Evolutionary conservation across 345 rosid genomes (phyloP).

Genomic region (Lagerstroemia speciosa): DNA sequence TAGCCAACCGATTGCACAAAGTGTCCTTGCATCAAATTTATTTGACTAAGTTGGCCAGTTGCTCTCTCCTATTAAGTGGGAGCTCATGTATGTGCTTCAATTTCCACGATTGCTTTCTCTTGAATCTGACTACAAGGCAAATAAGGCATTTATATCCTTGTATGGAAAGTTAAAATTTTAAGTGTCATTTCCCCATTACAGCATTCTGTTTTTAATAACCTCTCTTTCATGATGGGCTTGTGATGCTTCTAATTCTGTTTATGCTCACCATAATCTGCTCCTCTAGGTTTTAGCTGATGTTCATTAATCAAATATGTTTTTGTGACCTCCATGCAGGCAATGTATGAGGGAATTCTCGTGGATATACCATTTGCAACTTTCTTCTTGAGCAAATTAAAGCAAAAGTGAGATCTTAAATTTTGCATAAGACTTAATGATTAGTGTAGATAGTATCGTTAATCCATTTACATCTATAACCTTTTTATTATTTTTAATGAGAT

Average conservation of each 20-base stretch:
- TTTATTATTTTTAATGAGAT: neutral
- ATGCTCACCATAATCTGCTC: neutral
- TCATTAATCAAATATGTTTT: neutral
- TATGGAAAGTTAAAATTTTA: neutral
- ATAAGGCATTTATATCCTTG: neutral
- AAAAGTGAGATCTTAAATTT: constrained; percentile 43
- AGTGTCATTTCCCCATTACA: neutral
- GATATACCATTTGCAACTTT: constrained; percentile 98
- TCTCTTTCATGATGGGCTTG: neutral
- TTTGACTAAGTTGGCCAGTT: neutral
- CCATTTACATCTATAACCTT: neutral
- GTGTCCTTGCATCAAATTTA: neutral
- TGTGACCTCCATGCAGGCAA: constrained; percentile 52
- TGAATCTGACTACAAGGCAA: neutral
- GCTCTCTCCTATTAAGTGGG: neutral
- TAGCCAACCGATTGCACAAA: neutral
- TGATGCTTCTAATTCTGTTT: neutral
- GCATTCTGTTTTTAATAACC: neutral
- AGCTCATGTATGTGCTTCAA: neutral
- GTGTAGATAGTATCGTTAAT: neutral
- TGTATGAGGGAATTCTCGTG: constrained; percentile 98
- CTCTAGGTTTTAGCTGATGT: neutral
- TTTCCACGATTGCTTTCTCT: neutral
- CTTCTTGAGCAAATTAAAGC: constrained; percentile 97
- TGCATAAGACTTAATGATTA: neutral